These are phyloP conservation scores for Infundibulicybe gibba DNA, from an alignment of 768 basidiomycete species.

Conservation along the genomic window DNA sequence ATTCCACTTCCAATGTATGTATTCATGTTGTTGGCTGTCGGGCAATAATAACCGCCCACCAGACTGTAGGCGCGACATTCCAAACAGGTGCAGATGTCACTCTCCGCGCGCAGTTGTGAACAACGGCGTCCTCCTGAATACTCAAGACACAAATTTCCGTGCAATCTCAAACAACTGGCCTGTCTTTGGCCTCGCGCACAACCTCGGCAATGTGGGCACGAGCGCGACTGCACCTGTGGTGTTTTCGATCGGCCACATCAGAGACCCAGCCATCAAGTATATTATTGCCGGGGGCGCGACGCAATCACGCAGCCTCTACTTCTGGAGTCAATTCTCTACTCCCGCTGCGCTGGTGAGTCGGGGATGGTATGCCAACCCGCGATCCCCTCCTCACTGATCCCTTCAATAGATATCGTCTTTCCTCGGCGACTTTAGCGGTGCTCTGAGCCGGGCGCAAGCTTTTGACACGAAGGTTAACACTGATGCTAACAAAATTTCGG, in stretches of 20 bases:
- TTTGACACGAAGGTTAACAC: conserved; percentile 41
- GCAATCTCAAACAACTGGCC: conserved; percentile 53
- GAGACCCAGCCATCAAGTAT: conserved; percentile 43
- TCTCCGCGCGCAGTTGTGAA: conserved; percentile 61
- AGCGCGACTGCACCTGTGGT: conserved; percentile 28
- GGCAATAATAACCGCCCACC: background rate
- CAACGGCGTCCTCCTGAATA: conserved; percentile 46
- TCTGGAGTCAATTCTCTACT: conserved; percentile 36
- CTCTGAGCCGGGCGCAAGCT: conserved; percentile 33
- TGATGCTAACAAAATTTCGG: conserved; percentile 42
- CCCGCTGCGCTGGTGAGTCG: conserved; percentile 26
- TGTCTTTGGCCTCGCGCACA: conserved; percentile 56
- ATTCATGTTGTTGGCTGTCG: background rate
- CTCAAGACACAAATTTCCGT: conserved; percentile 54
- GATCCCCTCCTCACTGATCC: background rate
- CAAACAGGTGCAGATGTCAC: conserved; percentile 53
- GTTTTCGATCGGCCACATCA: conserved; percentile 40
- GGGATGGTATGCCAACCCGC: background rate
- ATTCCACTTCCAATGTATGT: conserved; percentile 49
- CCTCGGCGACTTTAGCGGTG: conserved; percentile 37
- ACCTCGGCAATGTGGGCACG: conserved; percentile 42
- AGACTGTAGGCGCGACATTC: conserved; percentile 48
- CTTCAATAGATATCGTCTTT: conserved; percentile 28
- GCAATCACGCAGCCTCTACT: conserved; percentile 37
- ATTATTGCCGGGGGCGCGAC: conserved; percentile 31